Evolutionary conservation across 106 monocot species (phyloP).

Genomic region (Hemerocallis citrina): DNA sequence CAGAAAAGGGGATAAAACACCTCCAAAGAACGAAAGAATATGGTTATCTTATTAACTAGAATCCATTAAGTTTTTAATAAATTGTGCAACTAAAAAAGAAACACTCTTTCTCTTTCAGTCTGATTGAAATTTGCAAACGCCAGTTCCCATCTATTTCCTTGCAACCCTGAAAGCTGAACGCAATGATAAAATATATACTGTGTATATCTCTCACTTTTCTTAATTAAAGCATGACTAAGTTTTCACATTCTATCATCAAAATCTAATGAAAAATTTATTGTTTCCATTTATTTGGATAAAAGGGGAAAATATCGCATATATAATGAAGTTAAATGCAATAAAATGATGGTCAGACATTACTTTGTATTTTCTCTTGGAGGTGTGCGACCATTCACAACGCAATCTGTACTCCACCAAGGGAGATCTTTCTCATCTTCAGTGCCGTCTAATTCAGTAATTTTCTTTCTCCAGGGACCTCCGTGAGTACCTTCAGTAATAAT

Average conservation of each 20-base stretch:
- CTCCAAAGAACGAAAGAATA: too few relatives aligned
- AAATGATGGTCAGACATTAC: slow-evolving; percentile 28
- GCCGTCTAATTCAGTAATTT: slow-evolving; percentile 75
- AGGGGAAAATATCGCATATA: not conserved
- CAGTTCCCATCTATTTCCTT: too few relatives aligned
- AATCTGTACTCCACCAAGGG: slow-evolving; percentile 93
- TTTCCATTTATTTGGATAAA: not conserved
- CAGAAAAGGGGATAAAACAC: too few relatives aligned
- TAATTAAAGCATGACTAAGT: not conserved
- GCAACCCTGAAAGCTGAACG: not conserved
- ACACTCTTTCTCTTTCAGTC: too few relatives aligned
- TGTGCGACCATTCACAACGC: slow-evolving; percentile 61
- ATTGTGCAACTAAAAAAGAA: too few relatives aligned
- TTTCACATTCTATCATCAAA: not conserved
- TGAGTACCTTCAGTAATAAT: slow-evolving; percentile 87
- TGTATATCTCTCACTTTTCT: not conserved
- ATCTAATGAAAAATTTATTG: not conserved
- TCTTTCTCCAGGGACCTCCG: slow-evolving; percentile 94
- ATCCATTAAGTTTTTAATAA: too few relatives aligned
- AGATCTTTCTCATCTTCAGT: slow-evolving; percentile 88
- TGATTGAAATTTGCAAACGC: too few relatives aligned
- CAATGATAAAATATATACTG: not conserved
- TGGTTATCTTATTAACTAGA: too few relatives aligned
- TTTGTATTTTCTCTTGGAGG: slow-evolving; percentile 81
- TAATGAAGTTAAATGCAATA: not conserved